Evolutionary conservation across 2,329 filamentous ascomycete species (phyloP).

Genomic region (Cladosporium austrohemisphaericum): DNA sequence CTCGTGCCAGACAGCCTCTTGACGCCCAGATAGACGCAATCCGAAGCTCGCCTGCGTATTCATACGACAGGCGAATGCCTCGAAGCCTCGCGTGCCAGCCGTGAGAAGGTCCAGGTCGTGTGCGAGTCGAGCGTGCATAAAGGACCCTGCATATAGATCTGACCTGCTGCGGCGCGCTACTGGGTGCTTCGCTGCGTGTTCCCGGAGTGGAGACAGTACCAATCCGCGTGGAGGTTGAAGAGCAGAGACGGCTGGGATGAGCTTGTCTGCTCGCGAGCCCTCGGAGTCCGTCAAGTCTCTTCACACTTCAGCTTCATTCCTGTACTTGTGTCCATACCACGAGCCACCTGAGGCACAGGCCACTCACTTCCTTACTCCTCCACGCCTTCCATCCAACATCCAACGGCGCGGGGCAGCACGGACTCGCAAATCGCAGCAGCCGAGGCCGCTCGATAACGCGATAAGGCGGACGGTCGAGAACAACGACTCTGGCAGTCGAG

Average conservation of each 20-base stretch:
- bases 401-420: too few relatives aligned
- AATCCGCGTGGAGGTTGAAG: constrained; percentile 3
- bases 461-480: constrained; percentile 1
- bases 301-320: too few relatives aligned
- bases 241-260: not conserved
- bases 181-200: not conserved
- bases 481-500: not conserved
- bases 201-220: constrained; percentile 1
- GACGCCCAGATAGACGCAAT: too few relatives aligned
- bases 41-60: too few relatives aligned
- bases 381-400: too few relatives aligned
- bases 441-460: constrained; percentile 8
- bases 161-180: not conserved
- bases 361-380: too few relatives aligned
- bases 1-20: too few relatives aligned
- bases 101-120: not conserved
- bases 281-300: too few relatives aligned
- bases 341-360: too few relatives aligned
- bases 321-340: too few relatives aligned
- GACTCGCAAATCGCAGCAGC: constrained; percentile 1
- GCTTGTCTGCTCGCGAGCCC: too few relatives aligned
- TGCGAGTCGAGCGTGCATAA: not conserved
- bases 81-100: not conserved
- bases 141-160: constrained; percentile 12
- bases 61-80: too few relatives aligned